Percentiles rank a stretch among this genome's conserved stretches.
Evolutionary conservation across 2,329 filamentous ascomycete genomes (phyloP).

Genomic region (Cladosporium velox): DNA sequence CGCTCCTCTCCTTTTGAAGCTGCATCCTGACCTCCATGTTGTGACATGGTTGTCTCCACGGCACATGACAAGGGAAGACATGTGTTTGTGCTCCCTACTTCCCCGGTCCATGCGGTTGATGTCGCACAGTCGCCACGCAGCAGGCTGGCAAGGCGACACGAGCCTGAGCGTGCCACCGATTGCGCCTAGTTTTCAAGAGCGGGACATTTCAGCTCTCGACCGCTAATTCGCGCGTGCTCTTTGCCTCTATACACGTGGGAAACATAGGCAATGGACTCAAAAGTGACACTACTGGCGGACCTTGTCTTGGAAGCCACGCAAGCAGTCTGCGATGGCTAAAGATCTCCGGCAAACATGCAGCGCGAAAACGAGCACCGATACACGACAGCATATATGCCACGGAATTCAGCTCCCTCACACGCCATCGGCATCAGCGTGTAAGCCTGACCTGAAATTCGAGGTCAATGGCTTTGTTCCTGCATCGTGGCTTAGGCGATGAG

Average conservation of each 20-base stretch:
- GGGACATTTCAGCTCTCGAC: background rate
- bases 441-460: background rate
- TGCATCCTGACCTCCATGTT: background rate
- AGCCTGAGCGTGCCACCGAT: background rate
- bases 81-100: background rate
- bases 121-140: slow-evolving; percentile 5
- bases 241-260: background rate
- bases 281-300: background rate
- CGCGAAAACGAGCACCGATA: background rate
- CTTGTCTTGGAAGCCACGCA: background rate
- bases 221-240: background rate
- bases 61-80: background rate
- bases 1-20: no score
- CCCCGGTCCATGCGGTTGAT: background rate
- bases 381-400: background rate
- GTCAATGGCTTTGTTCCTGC: slow-evolving; percentile 8
- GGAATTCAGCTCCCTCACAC: background rate
- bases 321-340: background rate
- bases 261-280: background rate
- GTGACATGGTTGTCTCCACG: background rate
- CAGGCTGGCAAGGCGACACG: background rate
- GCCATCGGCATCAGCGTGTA: no score
- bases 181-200: background rate
- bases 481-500: background rate
- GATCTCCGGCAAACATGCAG: background rate